These are phyloP conservation scores for Phalaenopsis aphrodite DNA, from an alignment of 106 monocot species.

Conservation along the genomic window DNA sequence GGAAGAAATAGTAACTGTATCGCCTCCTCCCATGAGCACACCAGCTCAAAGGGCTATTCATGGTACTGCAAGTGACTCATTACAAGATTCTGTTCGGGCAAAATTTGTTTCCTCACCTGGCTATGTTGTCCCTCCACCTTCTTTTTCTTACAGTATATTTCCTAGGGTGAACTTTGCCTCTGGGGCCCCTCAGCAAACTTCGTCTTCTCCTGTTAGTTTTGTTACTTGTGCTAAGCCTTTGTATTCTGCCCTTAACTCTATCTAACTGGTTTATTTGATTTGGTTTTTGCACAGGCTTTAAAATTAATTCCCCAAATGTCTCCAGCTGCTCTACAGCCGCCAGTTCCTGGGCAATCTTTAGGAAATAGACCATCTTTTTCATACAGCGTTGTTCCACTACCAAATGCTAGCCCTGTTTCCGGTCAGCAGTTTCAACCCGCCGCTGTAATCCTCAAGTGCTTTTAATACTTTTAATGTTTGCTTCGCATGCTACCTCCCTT, in stretches of 20 bases:
- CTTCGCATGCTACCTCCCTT: not conserved
- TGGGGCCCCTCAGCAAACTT: slow-evolving; percentile 36
- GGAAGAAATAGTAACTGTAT: slow-evolving; percentile 11
- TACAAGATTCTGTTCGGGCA: slow-evolving; percentile 30
- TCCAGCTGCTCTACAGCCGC: slow-evolving; percentile 83
- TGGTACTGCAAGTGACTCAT: slow-evolving; percentile 24
- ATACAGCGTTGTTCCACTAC: slow-evolving; percentile 58
- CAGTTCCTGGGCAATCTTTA: slow-evolving; percentile 65
- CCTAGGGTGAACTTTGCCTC: slow-evolving; percentile 38
- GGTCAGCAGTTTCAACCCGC: slow-evolving; percentile 90
- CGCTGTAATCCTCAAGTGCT: slow-evolving; percentile 60
- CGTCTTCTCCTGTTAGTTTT: slow-evolving; percentile 33
- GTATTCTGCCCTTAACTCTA: not conserved
- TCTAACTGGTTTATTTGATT: not conserved
- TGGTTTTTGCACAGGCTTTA: slow-evolving; percentile 32
- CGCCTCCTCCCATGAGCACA: slow-evolving; percentile 12
- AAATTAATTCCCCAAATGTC: slow-evolving; percentile 43
- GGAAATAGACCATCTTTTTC: slow-evolving; percentile 73
- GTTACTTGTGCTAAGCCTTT: not conserved
- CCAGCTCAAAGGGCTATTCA: slow-evolving; percentile 19
- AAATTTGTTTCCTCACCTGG: slow-evolving; percentile 32
- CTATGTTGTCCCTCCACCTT: slow-evolving; percentile 35
- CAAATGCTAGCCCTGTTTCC: slow-evolving; percentile 41
- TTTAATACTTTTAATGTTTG: slow-evolving; percentile 4
- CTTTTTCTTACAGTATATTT: slow-evolving; percentile 45